Conservation (phyloP, 2,329 filamentous ascomycete genomes). For the Neonectria punicea region DNA sequence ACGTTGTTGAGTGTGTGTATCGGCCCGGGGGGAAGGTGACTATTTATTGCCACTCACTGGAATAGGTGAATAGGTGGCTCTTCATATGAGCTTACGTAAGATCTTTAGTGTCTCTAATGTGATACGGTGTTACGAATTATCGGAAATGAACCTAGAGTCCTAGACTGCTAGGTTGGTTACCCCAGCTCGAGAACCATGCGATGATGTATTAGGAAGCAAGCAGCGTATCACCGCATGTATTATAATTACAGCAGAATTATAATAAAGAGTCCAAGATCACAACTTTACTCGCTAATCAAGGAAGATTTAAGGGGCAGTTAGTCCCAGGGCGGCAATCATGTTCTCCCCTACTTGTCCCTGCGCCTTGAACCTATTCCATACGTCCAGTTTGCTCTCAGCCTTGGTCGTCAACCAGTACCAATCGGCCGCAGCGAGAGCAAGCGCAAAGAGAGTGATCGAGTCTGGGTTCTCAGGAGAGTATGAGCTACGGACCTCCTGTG, state of each 20-base stretch:
- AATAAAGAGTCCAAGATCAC: background rate
- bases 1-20: background rate
- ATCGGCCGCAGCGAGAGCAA: background rate
- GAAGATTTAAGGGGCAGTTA: background rate
- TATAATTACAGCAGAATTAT: background rate
- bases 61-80: background rate
- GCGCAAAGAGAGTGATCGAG: conserved; percentile 11
- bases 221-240: background rate
- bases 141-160: background rate
- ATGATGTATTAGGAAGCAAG: no score
- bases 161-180: no score
- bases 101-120: no score
- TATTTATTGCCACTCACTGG: background rate
- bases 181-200: no score
- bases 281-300: background rate
- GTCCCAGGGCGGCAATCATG: background rate
- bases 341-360: background rate
- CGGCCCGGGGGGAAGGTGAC: background rate
- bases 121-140: no score
- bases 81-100: background rate
- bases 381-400: conserved; percentile 3
- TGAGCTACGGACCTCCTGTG: background rate
- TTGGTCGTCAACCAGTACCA: background rate
- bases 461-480: conserved; percentile 12
- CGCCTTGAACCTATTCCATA: background rate